Evolutionary conservation across 2,329 filamentous ascomycete genomes (phyloP), one percentile per base, ranked within the genome.

Genomic region (Tolypocladium endophyticum): DNA sequence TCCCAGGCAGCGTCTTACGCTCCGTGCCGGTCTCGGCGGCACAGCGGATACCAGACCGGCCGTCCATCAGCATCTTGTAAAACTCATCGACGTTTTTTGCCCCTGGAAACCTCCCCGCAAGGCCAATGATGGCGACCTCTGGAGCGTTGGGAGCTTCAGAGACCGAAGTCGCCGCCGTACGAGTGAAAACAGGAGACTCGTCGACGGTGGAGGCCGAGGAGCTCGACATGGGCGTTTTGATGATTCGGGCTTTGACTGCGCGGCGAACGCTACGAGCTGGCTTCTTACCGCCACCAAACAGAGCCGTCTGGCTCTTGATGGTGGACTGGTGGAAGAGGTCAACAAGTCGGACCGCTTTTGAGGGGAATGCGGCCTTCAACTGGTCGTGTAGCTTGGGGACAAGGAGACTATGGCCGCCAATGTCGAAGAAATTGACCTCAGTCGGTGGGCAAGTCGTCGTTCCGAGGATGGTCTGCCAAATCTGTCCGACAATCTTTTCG

Each of bases 351-450:
- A 62, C 43, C 1, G 52, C n/a, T 30, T 47, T 57, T 20, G 35
- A 43, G 14, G 58, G 61, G 39, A 64, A 61, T 7, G 58, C 58
- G 16, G 35, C 38, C 43, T 60, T 61, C 57, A 64, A 45, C 23
- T 43, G 53, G 5, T 58, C 54, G 23, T 63, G 60, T 14, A 64
- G 63, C 55, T 59, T 60, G 12, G 62, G 55, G 6, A 63, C 59
- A 30, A 64, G 56, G 2, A 64, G 53, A 36, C 58, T 61, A 58
- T 64, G 61, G 16, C 63, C 63, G 18, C 63, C 63, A 28, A 64
- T 56, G 50, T 60, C 59, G 41, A 64, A 64, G 56, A 64, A 64
- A 33, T 62, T 64, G 41, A 59, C 54, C 9, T 53, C 55, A 7
- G 28, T 23, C 20, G 57, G 36, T 20, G 62, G 60, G n/a, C 33